Base-by-base conservation (phyloP, 2,329 filamentous ascomycete species). In the Hypomyces rosellus region DNA sequence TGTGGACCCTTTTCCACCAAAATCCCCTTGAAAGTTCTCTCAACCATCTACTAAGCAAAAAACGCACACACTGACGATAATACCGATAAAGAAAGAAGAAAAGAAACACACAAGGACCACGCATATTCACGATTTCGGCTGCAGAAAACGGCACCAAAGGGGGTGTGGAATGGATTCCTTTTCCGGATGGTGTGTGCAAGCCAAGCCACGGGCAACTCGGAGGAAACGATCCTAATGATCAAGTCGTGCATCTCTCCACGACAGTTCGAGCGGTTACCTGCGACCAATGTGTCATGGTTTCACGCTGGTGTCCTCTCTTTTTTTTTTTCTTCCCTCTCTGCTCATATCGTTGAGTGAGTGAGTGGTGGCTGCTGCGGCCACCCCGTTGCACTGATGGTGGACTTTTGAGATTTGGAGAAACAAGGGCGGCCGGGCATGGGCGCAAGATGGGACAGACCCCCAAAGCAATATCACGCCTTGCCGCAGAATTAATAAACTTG, bases 321-420 rank as follows among this genome's bases (percentile, higher is more conserved):
- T 5, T 20, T 20, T 20, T 5, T 20, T 20, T 20, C 20, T 20
- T 20, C 5, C 20, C 8, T 30, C 8, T 5, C 16, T 8, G 3
- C 20, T 30, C 46, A 42, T 48, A n/a, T 16, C 13, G 30, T 18
- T 8, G n/a, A n/a, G n/a, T n/a, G n/a, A 12, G 37, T 30, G 4
- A 30, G 46, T 48, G 46, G 46, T 48, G 46, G 45, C 45, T 49
- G 47, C 47, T 49, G 47, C 47, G 47, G 47, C 41, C 47, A 45
- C 47, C 47, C 41, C 47, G 47, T 49, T 45, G 34, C 41, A 40
- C 18, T 42, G 4, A 5, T 30, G 25, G 25, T 30, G 25, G 25
- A 8, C 25, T 30, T 30, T 30, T 7, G 39, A 38, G 36, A 38
- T 43, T 34, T 22, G 47, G 25, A 30, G 25, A 30, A 30, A 30